phyloP scores from a whole-genome alignment of 108 stramenopile species.

The Cyclotella baltica region DNA sequence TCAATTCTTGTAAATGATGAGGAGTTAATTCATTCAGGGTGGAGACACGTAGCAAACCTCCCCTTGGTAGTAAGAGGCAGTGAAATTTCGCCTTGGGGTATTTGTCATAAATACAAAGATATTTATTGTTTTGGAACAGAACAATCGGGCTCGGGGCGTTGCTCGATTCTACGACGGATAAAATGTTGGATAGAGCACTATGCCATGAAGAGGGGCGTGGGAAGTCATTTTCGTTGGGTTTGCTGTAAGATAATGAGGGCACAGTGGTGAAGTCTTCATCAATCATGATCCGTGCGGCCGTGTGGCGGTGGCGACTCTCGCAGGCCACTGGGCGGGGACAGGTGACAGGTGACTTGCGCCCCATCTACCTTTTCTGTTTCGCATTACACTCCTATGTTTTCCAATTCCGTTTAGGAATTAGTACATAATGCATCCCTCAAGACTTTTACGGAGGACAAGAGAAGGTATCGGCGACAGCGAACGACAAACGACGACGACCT shows the following conservation, averaged over 20 bases:
- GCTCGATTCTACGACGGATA: constrained; percentile 11
- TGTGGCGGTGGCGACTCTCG: too few relatives aligned
- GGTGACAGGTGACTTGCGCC: too few relatives aligned
- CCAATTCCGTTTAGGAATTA: too few relatives aligned
- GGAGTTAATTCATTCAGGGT: constrained; percentile 38
- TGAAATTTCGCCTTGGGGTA: constrained; percentile 42
- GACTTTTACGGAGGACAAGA: too few relatives aligned
- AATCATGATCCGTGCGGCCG: not conserved
- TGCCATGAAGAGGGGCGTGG: constrained; percentile 22
- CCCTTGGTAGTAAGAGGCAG: constrained; percentile 31
- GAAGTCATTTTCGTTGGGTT: constrained; percentile 22
- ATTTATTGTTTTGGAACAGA: constrained; percentile 27
- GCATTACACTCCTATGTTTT: too few relatives aligned
- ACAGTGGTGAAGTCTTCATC: not conserved
- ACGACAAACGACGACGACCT: too few relatives aligned
- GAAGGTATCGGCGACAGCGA: too few relatives aligned
- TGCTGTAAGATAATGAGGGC: constrained; percentile 17
- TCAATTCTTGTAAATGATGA: constrained; percentile 28
- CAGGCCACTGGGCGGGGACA: too few relatives aligned
- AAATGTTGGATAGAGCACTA: constrained; percentile 21
- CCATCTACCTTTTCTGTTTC: too few relatives aligned
- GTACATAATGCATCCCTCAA: too few relatives aligned
- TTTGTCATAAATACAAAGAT: constrained; percentile 42
- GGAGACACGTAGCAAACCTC: not conserved
- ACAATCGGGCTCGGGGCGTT: constrained; percentile 22